phyloP scores from a whole-genome alignment of 805 yeast genomes.

The Ogataea pini region DNA sequence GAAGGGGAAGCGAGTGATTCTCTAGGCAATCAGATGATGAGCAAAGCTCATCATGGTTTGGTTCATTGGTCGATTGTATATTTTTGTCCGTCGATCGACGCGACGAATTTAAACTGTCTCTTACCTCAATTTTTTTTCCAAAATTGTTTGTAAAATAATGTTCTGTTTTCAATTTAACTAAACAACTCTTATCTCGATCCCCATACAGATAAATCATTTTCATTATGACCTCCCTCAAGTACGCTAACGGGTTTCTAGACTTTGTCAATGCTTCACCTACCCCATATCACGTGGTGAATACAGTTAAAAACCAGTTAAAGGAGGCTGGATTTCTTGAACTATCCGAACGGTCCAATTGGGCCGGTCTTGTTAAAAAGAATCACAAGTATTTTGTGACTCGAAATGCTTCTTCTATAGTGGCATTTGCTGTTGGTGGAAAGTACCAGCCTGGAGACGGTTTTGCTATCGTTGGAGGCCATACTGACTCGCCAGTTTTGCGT shows the following conservation, averaged over 20 bases:
- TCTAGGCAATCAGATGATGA: too few relatives aligned
- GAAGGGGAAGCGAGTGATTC: too few relatives aligned
- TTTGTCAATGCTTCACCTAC: constrained; percentile 88
- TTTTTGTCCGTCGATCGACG: constrained; percentile 2
- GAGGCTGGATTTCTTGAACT: constrained; percentile 73
- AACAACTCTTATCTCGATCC: too few relatives aligned
- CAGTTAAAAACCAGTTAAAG: constrained; percentile 54
- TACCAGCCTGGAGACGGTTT: constrained; percentile 80
- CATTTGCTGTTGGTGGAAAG: constrained; percentile 75
- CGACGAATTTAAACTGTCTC: background rate
- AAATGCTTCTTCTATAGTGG: constrained; percentile 85
- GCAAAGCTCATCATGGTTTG: background rate
- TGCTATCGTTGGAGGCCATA: constrained; percentile 92
- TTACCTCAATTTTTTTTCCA: background rate
- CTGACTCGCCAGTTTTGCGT: constrained; percentile 89
- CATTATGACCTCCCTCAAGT: constrained; percentile 26
- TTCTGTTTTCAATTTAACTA: too few relatives aligned
- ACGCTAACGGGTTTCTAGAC: constrained; percentile 64
- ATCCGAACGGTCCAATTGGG: constrained; percentile 73
- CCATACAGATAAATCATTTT: too few relatives aligned
- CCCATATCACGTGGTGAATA: constrained; percentile 88
- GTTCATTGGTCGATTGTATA: background rate
- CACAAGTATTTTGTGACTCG: constrained; percentile 85
- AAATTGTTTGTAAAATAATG: too few relatives aligned
- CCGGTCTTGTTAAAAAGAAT: constrained; percentile 48